Conservation (phyloP, 345 rosid species). For the Adansonia digitata region DNA sequence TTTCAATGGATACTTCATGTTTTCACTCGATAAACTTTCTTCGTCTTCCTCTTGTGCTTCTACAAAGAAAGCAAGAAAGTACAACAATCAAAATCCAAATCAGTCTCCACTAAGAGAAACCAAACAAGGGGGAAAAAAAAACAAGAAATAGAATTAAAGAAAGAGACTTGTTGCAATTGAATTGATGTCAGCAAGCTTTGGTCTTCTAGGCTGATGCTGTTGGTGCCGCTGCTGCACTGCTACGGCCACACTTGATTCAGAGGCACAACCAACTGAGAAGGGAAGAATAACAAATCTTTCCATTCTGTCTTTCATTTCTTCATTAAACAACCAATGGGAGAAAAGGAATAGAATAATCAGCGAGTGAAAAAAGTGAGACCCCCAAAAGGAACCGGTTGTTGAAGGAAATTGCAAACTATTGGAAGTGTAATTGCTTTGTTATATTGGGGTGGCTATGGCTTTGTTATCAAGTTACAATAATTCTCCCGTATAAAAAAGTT, state of each 20-base stretch:
- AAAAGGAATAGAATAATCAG: not conserved
- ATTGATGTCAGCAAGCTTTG: conserved; percentile 9
- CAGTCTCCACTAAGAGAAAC: not conserved
- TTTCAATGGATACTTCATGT: conserved; percentile 42
- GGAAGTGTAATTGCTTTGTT: conserved; percentile 20
- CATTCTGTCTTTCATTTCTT: conserved; percentile 66
- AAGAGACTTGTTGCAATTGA: conserved; percentile 32
- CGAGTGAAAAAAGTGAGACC: not conserved
- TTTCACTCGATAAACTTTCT: conserved; percentile 36
- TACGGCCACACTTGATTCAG: conserved; percentile 65
- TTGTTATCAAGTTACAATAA: conserved; percentile 35
- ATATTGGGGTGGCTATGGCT: conserved; percentile 32
- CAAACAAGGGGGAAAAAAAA: not conserved
- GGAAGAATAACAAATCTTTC: conserved; percentile 79
- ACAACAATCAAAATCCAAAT: not conserved
- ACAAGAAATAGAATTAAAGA: not conserved
- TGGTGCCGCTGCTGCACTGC: conserved; percentile 19
- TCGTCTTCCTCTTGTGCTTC: conserved; percentile 43
- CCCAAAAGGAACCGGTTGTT: not conserved
- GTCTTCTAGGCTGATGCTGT: conserved; percentile 11
- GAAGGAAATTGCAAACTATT: conserved; percentile 8
- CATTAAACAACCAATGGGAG: conserved; percentile 2
- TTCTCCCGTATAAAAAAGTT: conserved; percentile 21
- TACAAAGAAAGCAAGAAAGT: not conserved
- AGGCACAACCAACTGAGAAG: conserved; percentile 67